Evolutionary conservation across 2,329 filamentous ascomycete genomes (phyloP).

Genomic region (Paecilomyces formosus): DNA sequence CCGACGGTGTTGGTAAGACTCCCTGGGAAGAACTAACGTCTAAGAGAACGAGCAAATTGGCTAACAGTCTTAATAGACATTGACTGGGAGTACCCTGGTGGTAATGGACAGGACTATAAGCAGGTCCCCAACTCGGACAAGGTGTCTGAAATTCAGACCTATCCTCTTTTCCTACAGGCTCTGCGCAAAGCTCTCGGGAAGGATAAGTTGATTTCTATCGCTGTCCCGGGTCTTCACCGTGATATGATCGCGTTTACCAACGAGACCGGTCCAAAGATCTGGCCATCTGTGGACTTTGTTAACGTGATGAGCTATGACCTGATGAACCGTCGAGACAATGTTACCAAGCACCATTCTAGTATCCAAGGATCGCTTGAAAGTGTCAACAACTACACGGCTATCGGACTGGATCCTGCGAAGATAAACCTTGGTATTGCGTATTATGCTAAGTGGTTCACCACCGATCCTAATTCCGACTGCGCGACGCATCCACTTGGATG

Average conservation of each 20-base stretch:
- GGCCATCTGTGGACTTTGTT: slow-evolving; percentile 55
- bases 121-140: slow-evolving; percentile 52
- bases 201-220: slow-evolving; percentile 57
- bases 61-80: slow-evolving; percentile 42
- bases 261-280: slow-evolving; percentile 51
- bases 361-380: slow-evolving; percentile 48
- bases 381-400: slow-evolving; percentile 52
- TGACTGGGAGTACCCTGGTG: slow-evolving; percentile 58
- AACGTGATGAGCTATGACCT: slow-evolving; percentile 69
- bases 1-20: slow-evolving; percentile 54
- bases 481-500: slow-evolving; percentile 48
- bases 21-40: neutral
- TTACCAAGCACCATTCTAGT: slow-evolving; percentile 60
- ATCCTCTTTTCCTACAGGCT: slow-evolving; percentile 52
- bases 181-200: slow-evolving; percentile 52
- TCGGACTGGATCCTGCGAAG: slow-evolving; percentile 48
- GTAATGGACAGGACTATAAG: slow-evolving; percentile 65
- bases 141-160: slow-evolving; percentile 53
- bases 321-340: slow-evolving; percentile 60
- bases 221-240: slow-evolving; percentile 53
- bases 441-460: slow-evolving; percentile 62
- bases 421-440: slow-evolving; percentile 62
- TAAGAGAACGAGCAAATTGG: slow-evolving; percentile 1
- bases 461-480: slow-evolving; percentile 43
- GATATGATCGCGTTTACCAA: slow-evolving; percentile 64